phyloP scores from a whole-genome alignment of 2,329 filamentous ascomycete genomes.

The Hymenoscyphus fraxineus region DNA sequence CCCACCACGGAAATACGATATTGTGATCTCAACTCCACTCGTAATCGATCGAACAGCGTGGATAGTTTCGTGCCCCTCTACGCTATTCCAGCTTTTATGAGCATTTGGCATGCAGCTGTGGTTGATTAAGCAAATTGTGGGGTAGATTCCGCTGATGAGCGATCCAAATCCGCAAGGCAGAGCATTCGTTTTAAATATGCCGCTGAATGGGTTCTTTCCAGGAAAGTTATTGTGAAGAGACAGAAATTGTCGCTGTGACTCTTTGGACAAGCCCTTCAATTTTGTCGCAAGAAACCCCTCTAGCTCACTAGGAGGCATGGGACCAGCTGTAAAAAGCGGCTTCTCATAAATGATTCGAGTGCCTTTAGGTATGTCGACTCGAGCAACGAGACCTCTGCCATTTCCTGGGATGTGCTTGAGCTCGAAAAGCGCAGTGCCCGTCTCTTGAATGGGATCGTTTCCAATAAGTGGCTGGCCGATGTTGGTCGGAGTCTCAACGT shows the following conservation, averaged over 20 bases:
- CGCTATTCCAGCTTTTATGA: constrained; percentile 23
- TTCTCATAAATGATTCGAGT: constrained; percentile 40
- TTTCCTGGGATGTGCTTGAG: constrained; percentile 32
- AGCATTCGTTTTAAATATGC: constrained; percentile 30
- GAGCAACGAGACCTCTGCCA: constrained; percentile 40
- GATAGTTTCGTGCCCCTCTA: constrained; percentile 17
- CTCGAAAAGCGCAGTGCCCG: background rate
- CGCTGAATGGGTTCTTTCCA: constrained; percentile 23
- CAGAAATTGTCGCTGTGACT: constrained; percentile 21
- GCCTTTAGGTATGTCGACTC: constrained; percentile 36
- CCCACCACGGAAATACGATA: constrained; percentile 20
- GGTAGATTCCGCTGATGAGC: constrained; percentile 24
- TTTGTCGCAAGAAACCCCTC: constrained; percentile 15
- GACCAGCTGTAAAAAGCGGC: constrained; percentile 35
- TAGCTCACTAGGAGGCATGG: constrained; percentile 5
- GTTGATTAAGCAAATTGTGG: constrained; percentile 22
- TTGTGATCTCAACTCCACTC: constrained; percentile 24
- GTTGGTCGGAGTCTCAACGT: background rate
- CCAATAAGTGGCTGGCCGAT: background rate
- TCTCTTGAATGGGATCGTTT: no score
- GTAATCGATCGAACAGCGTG: constrained; percentile 21
- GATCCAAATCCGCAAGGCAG: constrained; percentile 29
- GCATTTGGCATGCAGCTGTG: constrained; percentile 25
- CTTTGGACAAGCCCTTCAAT: constrained; percentile 13
- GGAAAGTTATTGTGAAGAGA: constrained; percentile 31